These are phyloP conservation scores for Magnolia sinica DNA, from an alignment of 164 flowering plant genomes.

Conservation along the genomic window DNA sequence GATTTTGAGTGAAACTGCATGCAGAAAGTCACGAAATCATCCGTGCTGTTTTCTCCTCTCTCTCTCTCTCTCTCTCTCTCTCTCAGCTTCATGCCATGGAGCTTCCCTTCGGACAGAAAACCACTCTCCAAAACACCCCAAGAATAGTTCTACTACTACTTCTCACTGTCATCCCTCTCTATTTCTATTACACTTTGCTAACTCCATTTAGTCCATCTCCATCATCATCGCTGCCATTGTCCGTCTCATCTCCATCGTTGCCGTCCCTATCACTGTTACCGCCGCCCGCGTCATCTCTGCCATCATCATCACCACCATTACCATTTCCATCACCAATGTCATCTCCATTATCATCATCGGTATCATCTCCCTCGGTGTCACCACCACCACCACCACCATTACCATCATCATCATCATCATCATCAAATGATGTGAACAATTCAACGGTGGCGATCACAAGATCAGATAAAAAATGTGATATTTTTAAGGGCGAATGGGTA, in stretches of 20 bases:
- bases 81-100: constrained; percentile 36
- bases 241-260: too few species aligned
- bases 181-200: background rate
- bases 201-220: constrained; percentile 1
- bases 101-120: constrained; percentile 20
- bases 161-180: constrained; percentile 12
- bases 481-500: constrained; percentile 70
- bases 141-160: constrained; percentile 22
- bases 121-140: constrained; percentile 19
- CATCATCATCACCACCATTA: too few species aligned
- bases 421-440: background rate
- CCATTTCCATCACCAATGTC: too few species aligned
- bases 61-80: background rate
- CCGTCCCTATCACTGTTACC: too few species aligned
- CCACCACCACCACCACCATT: too few species aligned
- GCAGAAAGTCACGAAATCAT: too few species aligned
- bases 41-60: background rate
- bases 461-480: constrained; percentile 35
- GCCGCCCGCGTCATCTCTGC: too few species aligned
- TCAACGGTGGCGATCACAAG: background rate
- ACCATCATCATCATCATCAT: too few species aligned
- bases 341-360: too few species aligned
- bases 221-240: background rate
- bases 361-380: too few species aligned
- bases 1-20: too few species aligned